phyloP scores from a whole-genome alignment of 2,329 filamentous ascomycete species.

The Dactylella cylindrospora region DNA sequence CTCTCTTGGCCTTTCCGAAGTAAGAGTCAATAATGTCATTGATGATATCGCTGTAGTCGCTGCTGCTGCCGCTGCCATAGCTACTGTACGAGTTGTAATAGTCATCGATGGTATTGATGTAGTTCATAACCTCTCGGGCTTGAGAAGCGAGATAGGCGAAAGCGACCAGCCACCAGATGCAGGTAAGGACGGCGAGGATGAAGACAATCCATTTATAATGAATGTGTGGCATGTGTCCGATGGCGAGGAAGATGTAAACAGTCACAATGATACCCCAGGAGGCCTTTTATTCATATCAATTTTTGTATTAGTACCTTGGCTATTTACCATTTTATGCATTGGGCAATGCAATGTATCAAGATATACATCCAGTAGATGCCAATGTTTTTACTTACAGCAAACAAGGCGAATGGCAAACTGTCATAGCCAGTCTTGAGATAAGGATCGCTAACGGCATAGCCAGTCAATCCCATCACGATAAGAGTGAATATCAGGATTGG shows the following conservation, averaged over 20 bases:
- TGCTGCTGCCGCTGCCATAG: background rate
- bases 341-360: background rate
- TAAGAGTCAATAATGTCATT: background rate
- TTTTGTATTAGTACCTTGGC: background rate
- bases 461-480: constrained; percentile 32
- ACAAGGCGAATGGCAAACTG: constrained; percentile 27
- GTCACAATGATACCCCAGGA: constrained; percentile 26
- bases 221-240: constrained; percentile 11
- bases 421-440: background rate
- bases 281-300: background rate
- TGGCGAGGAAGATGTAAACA: constrained; percentile 18
- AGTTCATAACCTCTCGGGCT: constrained; percentile 6
- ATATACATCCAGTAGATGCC: background rate
- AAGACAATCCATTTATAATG: constrained; percentile 35
- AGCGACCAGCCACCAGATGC: constrained; percentile 35
- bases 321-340: background rate
- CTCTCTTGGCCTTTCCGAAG: background rate
- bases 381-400: constrained; percentile 34
- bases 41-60: constrained; percentile 7
- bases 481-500: constrained; percentile 17
- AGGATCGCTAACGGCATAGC: constrained; percentile 6
- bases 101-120: constrained; percentile 19
- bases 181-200: constrained; percentile 21
- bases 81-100: constrained; percentile 5
- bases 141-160: constrained; percentile 41